Percentiles rank a stretch among this genome's conserved stretches.
Conservation (phyloP, 2,329 filamentous ascomycete species). For the Fusarium floridanum region DNA sequence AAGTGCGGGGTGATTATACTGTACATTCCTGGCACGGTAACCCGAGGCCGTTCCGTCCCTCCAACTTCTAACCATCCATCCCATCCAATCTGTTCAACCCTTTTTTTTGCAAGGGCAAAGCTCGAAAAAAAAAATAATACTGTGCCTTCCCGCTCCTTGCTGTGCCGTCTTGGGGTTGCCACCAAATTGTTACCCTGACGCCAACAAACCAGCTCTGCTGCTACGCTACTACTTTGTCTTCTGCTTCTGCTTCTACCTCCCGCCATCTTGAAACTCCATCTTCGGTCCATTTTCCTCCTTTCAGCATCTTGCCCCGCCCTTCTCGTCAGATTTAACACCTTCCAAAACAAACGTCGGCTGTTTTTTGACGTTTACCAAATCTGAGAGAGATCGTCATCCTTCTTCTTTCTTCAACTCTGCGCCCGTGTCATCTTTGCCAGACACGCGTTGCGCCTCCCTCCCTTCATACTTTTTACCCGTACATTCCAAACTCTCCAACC, state of each 20-base stretch:
- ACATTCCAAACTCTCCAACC: conserved; percentile 44
- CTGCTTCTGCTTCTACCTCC: conserved; percentile 32
- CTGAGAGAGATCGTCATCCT: conserved; percentile 31
- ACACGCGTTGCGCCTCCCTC: conserved; percentile 32
- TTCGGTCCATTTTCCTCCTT: conserved; percentile 34
- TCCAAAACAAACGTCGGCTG: conserved; percentile 30
- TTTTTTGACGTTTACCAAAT: conserved; percentile 31
- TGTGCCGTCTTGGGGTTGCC: conserved; percentile 44
- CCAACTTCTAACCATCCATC: conserved; percentile 40
- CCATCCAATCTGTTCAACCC: conserved; percentile 35
- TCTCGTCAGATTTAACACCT: conserved; percentile 28
- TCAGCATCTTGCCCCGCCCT: conserved; percentile 30
- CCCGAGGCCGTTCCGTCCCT: conserved; percentile 48
- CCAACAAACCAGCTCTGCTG: conserved; percentile 42
- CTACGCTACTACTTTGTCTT: conserved; percentile 29
- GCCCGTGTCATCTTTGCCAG: conserved; percentile 33
- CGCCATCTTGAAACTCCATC: conserved; percentile 20
- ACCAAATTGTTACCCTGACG: conserved; percentile 40
- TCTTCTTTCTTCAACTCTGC: conserved; percentile 9
- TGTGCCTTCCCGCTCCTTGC: conserved; percentile 41
- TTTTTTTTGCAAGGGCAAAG: conserved; percentile 40
- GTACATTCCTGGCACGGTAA: conserved; percentile 41
- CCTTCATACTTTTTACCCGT: conserved; percentile 29
- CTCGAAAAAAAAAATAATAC: conserved; percentile 31
- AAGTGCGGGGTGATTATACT: conserved; percentile 46